phyloP scores from a whole-genome alignment of 192 early-diverging fungal genomes.

The Coemansia sp. region DNA sequence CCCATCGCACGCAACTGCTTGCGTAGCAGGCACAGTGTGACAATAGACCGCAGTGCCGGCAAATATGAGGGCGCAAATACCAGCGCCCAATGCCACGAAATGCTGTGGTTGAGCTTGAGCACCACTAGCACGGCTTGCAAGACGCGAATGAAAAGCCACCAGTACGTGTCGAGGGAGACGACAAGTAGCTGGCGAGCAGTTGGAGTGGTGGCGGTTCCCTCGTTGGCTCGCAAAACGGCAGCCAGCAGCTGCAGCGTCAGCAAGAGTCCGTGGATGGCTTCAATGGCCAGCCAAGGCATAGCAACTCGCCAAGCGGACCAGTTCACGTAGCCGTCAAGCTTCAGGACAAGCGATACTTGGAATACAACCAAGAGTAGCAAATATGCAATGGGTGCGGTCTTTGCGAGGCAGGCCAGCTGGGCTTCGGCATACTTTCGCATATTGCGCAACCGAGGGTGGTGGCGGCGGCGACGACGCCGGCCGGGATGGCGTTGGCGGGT shows the following conservation, averaged over 20 bases:
- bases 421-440: slow-evolving; percentile 15
- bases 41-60: slow-evolving; percentile 56
- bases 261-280: slow-evolving; percentile 63
- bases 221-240: background rate
- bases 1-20: slow-evolving; percentile 50
- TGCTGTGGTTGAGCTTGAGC: slow-evolving; percentile 56
- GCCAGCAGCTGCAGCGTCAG: slow-evolving; percentile 25
- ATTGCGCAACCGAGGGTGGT: slow-evolving; percentile 4
- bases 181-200: slow-evolving; percentile 16
- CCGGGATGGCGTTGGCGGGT: slow-evolving; percentile 4
- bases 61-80: slow-evolving; percentile 71
- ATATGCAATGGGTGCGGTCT: slow-evolving; percentile 42
- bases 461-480: background rate
- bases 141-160: slow-evolving; percentile 66
- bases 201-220: slow-evolving; percentile 1
- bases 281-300: slow-evolving; percentile 80
- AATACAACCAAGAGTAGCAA: slow-evolving; percentile 63
- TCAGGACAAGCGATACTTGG: slow-evolving; percentile 72
- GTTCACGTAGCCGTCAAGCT: slow-evolving; percentile 61
- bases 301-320: slow-evolving; percentile 70
- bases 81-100: slow-evolving; percentile 60
- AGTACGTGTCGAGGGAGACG: slow-evolving; percentile 56
- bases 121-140: slow-evolving; percentile 65
- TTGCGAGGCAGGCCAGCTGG: slow-evolving; percentile 13
- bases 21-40: slow-evolving; percentile 47